Base-by-base conservation (phyloP, 1,284 basidiomycete species). In the Apiotrichum akiyoshidainum region DNA sequence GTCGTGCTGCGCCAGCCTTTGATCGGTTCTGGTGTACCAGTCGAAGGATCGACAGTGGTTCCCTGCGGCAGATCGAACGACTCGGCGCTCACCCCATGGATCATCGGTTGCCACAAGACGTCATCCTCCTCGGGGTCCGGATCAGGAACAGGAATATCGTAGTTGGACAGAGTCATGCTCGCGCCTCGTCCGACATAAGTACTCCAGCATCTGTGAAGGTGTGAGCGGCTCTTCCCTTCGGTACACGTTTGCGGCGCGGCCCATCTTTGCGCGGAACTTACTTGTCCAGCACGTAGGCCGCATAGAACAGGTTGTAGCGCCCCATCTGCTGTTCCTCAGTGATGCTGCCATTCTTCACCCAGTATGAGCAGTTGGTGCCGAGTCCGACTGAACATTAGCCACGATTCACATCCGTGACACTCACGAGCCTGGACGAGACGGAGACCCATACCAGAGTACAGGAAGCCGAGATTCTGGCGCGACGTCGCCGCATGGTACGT, bases 291-390 rank as follows among this genome's bases (percentile, higher is more conserved):
- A 65, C 48, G 53, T 68, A 68, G 14, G 52, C 49, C 19, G 65
- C 61, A 54, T 60, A 70, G 59, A 71, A 67, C 11, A 63, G 55
- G 11, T 64, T 54, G 52, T 72, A 69, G 2, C 73, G 60, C n/a
- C 54, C 47, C 21, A 56, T 45, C 58, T 60, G 60, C 2, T 63
- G 62, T 16, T 65, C 65, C 34, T 65, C 60, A 2, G 70, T 60
- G 17, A 75, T 66, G 21, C 64, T 50, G 17, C 69, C 70, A n/a
- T 61, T 60, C 11, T 55, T 59, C 8, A 75, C 72, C 47, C 67
- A 66, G 44, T 55, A 52, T 19, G 64, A 53, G 54, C 67, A 68
- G 54, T 72, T 69, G n/a, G 65, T 62, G 34, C 65, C 67, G 19
- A 73, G 63, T 8, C 69, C 67, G 33, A 72, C 67, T 69, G 57